Evolutionary conservation across 768 basidiomycete genomes (phyloP).

Genomic region (Pisolithus microcarpus): DNA sequence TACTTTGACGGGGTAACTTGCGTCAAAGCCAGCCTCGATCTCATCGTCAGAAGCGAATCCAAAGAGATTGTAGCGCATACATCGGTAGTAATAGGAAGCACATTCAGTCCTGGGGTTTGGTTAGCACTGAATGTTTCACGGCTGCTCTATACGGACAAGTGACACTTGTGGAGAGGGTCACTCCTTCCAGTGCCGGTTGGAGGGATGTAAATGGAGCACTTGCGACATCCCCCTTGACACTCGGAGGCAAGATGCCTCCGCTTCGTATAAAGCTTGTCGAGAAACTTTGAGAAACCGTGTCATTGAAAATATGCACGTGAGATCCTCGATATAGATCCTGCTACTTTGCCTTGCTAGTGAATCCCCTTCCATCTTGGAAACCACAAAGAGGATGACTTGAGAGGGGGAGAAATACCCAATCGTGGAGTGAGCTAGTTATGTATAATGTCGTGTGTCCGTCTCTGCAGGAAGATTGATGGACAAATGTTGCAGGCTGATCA

Average conservation of each 20-base stretch:
- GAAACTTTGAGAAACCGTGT: slow-evolving; percentile 58
- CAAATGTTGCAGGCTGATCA: no score
- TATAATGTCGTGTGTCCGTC: no score
- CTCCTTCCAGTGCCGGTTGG: slow-evolving; percentile 44
- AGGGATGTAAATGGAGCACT: slow-evolving; percentile 62
- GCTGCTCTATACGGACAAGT: slow-evolving; percentile 29
- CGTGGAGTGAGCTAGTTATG: no score
- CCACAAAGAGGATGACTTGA: no score
- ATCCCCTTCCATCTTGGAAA: no score
- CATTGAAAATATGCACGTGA: not conserved
- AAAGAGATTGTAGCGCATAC: slow-evolving; percentile 48
- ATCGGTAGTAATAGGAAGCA: slow-evolving; percentile 50
- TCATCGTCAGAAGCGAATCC: slow-evolving; percentile 36
- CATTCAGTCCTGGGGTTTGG: slow-evolving; percentile 34
- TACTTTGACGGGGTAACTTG: slow-evolving; percentile 21
- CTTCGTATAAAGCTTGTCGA: slow-evolving; percentile 54
- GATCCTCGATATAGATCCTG: no score
- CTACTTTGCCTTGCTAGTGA: no score
- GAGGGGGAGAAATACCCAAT: no score
- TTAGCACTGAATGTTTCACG: not conserved
- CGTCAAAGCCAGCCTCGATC: slow-evolving; percentile 28
- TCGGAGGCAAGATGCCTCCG: slow-evolving; percentile 38
- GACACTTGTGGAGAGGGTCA: slow-evolving; percentile 44
- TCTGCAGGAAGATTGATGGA: no score
- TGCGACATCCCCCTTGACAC: slow-evolving; percentile 50